Evolutionary conservation across 2,329 filamentous ascomycete genomes (phyloP), one percentile per base, ranked within the genome.

Genomic region (Microdochium nivale): DNA sequence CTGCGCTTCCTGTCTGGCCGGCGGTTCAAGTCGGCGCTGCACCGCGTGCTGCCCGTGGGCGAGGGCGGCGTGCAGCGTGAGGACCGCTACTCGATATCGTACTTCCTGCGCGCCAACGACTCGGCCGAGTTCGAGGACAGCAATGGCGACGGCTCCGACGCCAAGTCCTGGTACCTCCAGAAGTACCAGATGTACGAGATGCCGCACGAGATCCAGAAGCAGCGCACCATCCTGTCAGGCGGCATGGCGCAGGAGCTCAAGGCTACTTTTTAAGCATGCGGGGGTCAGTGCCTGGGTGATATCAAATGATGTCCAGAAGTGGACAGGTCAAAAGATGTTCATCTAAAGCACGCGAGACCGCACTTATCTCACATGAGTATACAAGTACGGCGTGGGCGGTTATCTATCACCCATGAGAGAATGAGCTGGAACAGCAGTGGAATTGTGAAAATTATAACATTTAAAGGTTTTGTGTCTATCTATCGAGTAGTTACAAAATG

Each of bases 51-150:
- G 23, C 49, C 43, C 19, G 25, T 51, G 37, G 43, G 47, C 3
- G 19, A 27, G 16, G n/a, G 23, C 27, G 33, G 33, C 33, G 33
- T 37, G 33, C 33, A 37, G 33, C 33, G 33, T 14, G 33, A 37
- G 33, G 49, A 51, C 43, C 49, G 49, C 25, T 51, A 47, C 30
- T 32, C 25, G 40, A 51, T 51, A 25, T 25, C 49, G 4, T 51
- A 51, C 23, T 50, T 49, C 47, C 47, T 49, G 9, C 47, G 47
- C 30, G 25, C 47, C 27, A 49, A 32, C 27, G 47, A 49, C 47
- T 23, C 21, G 25, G 32, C 25, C 47, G 47, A 49, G 47, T 49
- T 49, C 47, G 16, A 24, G 21, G 47, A 49, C n/a, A 24, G 14
- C 21, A 35, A 49, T 16, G 30, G 30, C 47, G 47, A 32, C 11